These are phyloP conservation scores for Ophiostoma populinum DNA, from an alignment of 2,329 filamentous ascomycete species.

Conservation along the genomic window DNA sequence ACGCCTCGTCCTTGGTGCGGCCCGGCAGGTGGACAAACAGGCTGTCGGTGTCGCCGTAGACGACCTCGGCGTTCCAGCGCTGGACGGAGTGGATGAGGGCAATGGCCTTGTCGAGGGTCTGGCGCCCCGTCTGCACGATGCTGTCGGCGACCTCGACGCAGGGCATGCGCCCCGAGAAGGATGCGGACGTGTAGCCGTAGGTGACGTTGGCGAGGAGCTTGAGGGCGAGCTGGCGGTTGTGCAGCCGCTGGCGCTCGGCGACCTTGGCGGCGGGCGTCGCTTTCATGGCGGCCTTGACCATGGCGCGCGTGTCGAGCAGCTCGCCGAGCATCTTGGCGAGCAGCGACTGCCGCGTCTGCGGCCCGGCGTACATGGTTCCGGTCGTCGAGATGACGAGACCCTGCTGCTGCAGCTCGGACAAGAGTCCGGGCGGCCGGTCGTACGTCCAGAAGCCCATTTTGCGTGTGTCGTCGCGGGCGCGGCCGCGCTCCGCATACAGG, in stretches of 20 bases:
- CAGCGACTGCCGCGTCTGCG: constrained; percentile 72
- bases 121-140: constrained; percentile 88
- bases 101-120: constrained; percentile 88
- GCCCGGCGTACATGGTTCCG: constrained; percentile 86
- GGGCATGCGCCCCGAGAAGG: constrained; percentile 93
- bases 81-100: constrained; percentile 77
- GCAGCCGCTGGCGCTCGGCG: constrained; percentile 70
- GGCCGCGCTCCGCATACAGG: too few relatives aligned
- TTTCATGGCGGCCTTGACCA: constrained; percentile 98
- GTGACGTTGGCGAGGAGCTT: constrained; percentile 98
- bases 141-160: constrained; percentile 96
- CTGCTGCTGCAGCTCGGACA: constrained; percentile 59
- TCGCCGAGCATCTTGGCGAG: constrained; percentile 93
- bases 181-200: constrained; percentile 93
- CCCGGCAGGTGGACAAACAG: constrained; percentile 83
- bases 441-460: constrained; percentile 91
- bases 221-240: constrained; percentile 83
- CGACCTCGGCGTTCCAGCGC: constrained; percentile 85
- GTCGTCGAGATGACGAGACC: constrained; percentile 88
- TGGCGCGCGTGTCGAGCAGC: constrained; percentile 86
- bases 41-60: constrained; percentile 95
- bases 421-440: constrained; percentile 53
- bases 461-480: constrained; percentile 16
- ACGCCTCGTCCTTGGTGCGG: constrained; percentile 72
- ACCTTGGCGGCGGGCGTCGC: constrained; percentile 43